Conservation (phyloP, 768 basidiomycete genomes). For the Auricularia sp. region DNA sequence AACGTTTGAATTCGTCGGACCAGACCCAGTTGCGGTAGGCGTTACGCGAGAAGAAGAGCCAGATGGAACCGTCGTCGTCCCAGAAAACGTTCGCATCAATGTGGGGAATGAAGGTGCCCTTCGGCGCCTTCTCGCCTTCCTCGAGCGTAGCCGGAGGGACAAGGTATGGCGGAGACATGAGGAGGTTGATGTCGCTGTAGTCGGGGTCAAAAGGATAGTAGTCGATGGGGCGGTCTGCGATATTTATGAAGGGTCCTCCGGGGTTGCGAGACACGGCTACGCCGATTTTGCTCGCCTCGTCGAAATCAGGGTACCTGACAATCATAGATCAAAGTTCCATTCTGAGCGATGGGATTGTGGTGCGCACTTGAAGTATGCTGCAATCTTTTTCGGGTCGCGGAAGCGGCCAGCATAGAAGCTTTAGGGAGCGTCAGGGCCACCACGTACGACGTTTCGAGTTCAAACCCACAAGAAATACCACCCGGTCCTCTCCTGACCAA, state of each 20-base stretch:
- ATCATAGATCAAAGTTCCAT: too few species aligned
- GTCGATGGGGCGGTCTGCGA: background rate
- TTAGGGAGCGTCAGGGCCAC: background rate
- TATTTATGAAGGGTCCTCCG: background rate
- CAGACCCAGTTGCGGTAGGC: conserved; percentile 2
- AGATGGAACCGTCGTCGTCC: background rate
- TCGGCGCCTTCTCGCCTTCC: background rate
- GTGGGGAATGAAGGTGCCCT: background rate
- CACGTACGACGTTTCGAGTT: background rate
- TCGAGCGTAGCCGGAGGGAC: background rate
- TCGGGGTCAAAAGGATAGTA: conserved; percentile 1
- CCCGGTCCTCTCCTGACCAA: background rate
- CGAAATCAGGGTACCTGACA: background rate
- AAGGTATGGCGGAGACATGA: background rate
- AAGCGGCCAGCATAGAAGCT: background rate
- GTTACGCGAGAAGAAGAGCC: background rate
- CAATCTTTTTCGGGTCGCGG: background rate
- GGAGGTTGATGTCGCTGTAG: background rate
- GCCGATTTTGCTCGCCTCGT: background rate
- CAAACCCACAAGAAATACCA: background rate
- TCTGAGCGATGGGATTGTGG: background rate
- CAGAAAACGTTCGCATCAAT: background rate
- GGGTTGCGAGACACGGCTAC: background rate
- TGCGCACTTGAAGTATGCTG: background rate
- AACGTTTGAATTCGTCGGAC: background rate